These are phyloP conservation scores for Gamarada debralockiae DNA, from an alignment of 495 filamentous ascomycete species.

Conservation along the genomic window DNA sequence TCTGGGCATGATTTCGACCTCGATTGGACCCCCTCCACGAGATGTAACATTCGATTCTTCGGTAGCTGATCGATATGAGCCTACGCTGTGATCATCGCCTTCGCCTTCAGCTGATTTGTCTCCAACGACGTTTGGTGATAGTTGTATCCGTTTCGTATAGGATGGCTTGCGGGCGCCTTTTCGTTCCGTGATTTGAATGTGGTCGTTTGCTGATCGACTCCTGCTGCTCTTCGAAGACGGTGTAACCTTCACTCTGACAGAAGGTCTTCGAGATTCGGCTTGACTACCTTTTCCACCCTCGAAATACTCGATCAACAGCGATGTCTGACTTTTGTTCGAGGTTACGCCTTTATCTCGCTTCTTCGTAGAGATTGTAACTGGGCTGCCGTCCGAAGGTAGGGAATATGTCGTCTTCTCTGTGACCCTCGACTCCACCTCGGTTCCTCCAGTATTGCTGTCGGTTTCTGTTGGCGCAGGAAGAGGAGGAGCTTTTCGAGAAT, in stretches of 20 bases:
- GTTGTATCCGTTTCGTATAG: constrained; percentile 60
- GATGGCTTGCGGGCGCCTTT: constrained; percentile 60
- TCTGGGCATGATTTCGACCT: constrained; percentile 74
- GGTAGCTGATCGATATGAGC: constrained; percentile 68
- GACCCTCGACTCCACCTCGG: constrained; percentile 74
- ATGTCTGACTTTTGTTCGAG: constrained; percentile 73
- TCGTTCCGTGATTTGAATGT: constrained; percentile 78
- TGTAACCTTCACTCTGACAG: constrained; percentile 91
- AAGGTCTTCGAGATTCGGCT: constrained; percentile 63
- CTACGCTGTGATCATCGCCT: constrained; percentile 56
- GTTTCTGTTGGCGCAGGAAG: constrained; percentile 79
- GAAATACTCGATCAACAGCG: constrained; percentile 96
- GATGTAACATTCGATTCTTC: constrained; percentile 71
- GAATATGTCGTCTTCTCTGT: constrained; percentile 75
- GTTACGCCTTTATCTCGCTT: constrained; percentile 49
- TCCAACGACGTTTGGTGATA: constrained; percentile 42
- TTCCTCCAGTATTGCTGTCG: constrained; percentile 58
- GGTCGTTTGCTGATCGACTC: constrained; percentile 49
- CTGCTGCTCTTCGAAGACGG: constrained; percentile 54
- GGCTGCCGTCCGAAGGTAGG: constrained; percentile 92
- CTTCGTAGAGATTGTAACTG: constrained; percentile 81
- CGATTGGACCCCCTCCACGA: constrained; percentile 61
- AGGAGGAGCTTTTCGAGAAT: constrained; percentile 58
- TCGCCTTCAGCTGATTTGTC: constrained; percentile 28
- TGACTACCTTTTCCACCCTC: constrained; percentile 73